Conservation (phyloP, 1,139 yeast genomes). For the Sugiyamaella sp. region DNA sequence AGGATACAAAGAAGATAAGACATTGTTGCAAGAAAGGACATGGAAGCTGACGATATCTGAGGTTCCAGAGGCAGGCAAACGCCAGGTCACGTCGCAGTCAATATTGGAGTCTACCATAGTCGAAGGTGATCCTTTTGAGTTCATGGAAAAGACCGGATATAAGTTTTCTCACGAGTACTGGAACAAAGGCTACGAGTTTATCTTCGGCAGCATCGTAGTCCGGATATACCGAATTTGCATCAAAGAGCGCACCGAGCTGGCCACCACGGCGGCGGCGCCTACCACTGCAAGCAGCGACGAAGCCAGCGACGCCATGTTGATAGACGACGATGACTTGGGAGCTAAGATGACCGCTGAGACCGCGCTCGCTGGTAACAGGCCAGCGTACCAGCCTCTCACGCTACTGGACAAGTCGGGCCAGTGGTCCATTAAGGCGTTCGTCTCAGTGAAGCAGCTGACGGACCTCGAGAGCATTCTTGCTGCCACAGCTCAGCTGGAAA, state of each 20-base stretch:
- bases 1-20: constrained; percentile 23
- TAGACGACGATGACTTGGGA: constrained; percentile 35
- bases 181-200: constrained; percentile 65
- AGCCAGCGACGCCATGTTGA: constrained; percentile 30
- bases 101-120: constrained; percentile 65
- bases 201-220: constrained; percentile 64
- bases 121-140: constrained; percentile 42
- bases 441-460: constrained; percentile 70
- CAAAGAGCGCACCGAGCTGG: constrained; percentile 29
- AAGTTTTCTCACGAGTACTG: constrained; percentile 65
- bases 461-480: constrained; percentile 72
- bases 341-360: constrained; percentile 23
- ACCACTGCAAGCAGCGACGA: constrained; percentile 23
- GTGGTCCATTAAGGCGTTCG: constrained; percentile 66
- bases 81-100: constrained; percentile 66
- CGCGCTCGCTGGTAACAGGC: constrained; percentile 1
- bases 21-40: constrained; percentile 22
- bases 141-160: constrained; percentile 73
- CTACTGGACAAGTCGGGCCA: constrained; percentile 59
- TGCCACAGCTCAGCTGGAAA: constrained; percentile 64
- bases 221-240: constrained; percentile 58
- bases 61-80: constrained; percentile 85
- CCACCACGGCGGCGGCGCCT: constrained; percentile 16
- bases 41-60: constrained; percentile 78
- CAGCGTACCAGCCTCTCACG: constrained; percentile 2